Evolutionary conservation across 164 flowering plant species (phyloP).

Genomic region (Dillenia suffruticosa): DNA sequence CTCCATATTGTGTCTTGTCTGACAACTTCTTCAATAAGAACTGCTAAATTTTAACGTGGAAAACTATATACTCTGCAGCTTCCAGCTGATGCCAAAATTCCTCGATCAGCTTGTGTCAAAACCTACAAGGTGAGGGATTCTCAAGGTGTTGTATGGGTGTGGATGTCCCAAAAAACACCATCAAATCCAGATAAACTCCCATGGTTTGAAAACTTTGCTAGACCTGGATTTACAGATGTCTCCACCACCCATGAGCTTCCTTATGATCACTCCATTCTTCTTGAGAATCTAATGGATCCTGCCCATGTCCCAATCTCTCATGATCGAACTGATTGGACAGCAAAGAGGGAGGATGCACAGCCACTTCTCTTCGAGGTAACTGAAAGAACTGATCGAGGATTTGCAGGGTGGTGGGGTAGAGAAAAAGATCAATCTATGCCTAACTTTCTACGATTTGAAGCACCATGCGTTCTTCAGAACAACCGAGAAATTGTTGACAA

Average conservation of each 20-base stretch:
- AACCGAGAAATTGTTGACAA: conserved; percentile 61
- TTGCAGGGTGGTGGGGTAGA: conserved; percentile 89
- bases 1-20: no score
- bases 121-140: conserved; percentile 78
- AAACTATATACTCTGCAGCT: conserved; percentile 38
- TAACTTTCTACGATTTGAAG: conserved; percentile 67
- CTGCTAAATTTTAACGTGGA: no score
- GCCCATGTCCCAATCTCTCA: conserved; percentile 97
- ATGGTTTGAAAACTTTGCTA: conserved; percentile 84
- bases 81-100: conserved; percentile 75
- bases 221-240: conserved; percentile 72
- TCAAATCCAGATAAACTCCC: conserved; percentile 64
- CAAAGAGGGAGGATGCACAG: conserved; percentile 90
- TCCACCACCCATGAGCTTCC: conserved; percentile 94
- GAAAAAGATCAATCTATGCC: conserved; percentile 36
- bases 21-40: neutral
- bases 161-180: conserved; percentile 82
- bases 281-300: conserved; percentile 98
- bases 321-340: conserved; percentile 82
- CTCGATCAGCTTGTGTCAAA: conserved; percentile 64
- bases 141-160: conserved; percentile 95
- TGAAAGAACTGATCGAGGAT: conserved; percentile 74
- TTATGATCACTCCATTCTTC: conserved; percentile 91
- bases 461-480: conserved; percentile 92
- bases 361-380: conserved; percentile 65